These are phyloP conservation scores for Cutaneotrichosporon curvatum DNA, from an alignment of 1,284 basidiomycete species.

Conservation along the genomic window DNA sequence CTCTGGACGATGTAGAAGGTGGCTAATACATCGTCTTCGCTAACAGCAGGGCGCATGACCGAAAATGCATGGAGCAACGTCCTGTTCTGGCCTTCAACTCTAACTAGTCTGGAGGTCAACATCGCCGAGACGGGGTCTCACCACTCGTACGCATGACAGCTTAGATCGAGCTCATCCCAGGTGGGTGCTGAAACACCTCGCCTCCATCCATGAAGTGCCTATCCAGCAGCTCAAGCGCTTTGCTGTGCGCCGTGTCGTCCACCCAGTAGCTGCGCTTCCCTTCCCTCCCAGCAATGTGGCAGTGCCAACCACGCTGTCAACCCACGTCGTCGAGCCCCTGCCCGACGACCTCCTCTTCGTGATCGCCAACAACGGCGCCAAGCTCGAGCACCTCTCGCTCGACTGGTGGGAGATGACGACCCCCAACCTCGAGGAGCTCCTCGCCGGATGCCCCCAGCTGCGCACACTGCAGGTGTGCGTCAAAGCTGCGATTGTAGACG, in stretches of 20 bases:
- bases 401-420: constrained; percentile 27
- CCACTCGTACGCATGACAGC: constrained; percentile 14
- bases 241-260: constrained; percentile 17
- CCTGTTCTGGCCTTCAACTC: constrained; percentile 18
- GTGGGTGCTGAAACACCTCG: constrained; percentile 30
- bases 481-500: constrained; percentile 13
- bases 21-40: neutral
- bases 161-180: constrained; percentile 13
- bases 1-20: constrained; percentile 26
- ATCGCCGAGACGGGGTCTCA: constrained; percentile 20
- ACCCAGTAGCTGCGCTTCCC: constrained; percentile 21
- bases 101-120: constrained; percentile 19
- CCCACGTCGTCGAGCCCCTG: constrained; percentile 7
- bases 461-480: constrained; percentile 16
- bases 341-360: constrained; percentile 13
- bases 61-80: constrained; percentile 28
- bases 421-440: constrained; percentile 14
- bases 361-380: constrained; percentile 13
- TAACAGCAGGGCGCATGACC: constrained; percentile 24
- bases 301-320: constrained; percentile 9
- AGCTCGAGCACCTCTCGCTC: constrained; percentile 18
- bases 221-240: constrained; percentile 23
- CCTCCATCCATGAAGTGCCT: constrained; percentile 20
- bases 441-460: constrained; percentile 12
- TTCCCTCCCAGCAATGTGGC: constrained; percentile 13